Evolutionary conservation across 441 rosid species (phyloP), one percentile per base, ranked within the genome.

Genomic region (Breynia disticha): DNA sequence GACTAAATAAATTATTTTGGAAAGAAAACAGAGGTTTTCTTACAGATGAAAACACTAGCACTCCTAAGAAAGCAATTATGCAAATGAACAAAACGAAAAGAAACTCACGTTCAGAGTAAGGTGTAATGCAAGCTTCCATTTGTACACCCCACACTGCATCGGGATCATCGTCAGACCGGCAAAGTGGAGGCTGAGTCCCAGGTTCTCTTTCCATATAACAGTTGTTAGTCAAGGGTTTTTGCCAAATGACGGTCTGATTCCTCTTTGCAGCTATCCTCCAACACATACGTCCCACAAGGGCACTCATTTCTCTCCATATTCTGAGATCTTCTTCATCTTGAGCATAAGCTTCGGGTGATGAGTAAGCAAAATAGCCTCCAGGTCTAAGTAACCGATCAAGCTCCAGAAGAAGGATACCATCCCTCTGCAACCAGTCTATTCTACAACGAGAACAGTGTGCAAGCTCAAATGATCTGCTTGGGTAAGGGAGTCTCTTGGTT

Each of bases 381-480:
- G 99, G 97, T 71, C 94, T 80, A 48, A 94, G 99, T 61, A 94
- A 58, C 52, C 99, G 79, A 69, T 94, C 99, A 14, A 94, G 86
- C 77, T 94, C 99, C 60, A 94, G 99, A 55, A 90, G 97, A 70
- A 94, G 96, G 59, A 94, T 75, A 11, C 99, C 99, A 38, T 94
- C 96, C 74, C 99, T 82, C 68, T 94, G 99, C 60, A 94, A 91
- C 99, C 99, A 94, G 71, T 94, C 97, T 50, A 94, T 94, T 57
- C 99, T 73, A 68, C 99, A 94, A 18, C 97, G 87, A 54, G 99
- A 94, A 76, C 99, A 94, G 63, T 94, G 99, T 21, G 99, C 94
- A 39, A 94, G 79, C 67, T 94, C 99, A 52, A 90, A 94, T 48
- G 99, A 94, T 71, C 99, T 83, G 75, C 99, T 94, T 4, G 99